phyloP scores from a whole-genome alignment of 2,329 filamentous ascomycete species.

The Colletotrichum sp. region DNA sequence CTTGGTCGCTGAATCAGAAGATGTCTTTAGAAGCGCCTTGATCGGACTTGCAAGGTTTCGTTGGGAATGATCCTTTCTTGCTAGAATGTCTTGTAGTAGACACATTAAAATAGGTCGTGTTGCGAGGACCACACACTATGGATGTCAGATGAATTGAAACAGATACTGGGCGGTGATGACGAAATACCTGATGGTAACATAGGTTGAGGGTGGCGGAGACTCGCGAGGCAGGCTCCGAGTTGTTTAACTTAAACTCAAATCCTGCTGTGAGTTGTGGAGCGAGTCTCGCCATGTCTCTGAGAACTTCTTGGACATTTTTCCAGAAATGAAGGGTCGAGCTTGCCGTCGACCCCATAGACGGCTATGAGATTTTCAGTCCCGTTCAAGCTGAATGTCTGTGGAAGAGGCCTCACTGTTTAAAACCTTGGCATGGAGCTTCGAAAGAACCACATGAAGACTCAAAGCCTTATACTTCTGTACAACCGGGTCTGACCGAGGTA shows the following conservation, averaged over 20 bases:
- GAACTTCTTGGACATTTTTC: neutral
- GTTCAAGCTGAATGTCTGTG: rapidly evolving
- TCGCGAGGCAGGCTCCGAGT: neutral
- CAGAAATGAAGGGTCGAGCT: neutral
- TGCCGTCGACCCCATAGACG: conserved; percentile 5
- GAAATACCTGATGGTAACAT: conserved; percentile 1
- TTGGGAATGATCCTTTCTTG: neutral
- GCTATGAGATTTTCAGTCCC: neutral
- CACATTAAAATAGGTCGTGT: neutral
- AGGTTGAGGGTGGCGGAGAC: neutral
- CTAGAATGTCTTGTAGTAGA: neutral
- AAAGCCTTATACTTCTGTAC: neutral
- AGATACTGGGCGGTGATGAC: neutral
- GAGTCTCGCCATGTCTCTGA: neutral
- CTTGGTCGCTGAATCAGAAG: conserved; percentile 1
- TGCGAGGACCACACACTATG: neutral
- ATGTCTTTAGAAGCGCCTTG: neutral
- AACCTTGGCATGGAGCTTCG: neutral
- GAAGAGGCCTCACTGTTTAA: neutral
- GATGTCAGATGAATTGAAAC: neutral
- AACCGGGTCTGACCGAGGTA: neutral
- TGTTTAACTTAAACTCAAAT: conserved; percentile 7
- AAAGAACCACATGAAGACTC: neutral
- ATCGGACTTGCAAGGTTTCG: neutral
- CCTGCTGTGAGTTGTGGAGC: neutral